Evolutionary conservation across 1,139 yeast species (phyloP), one percentile per base, ranked within the genome.

Genomic region (Scheffersomyces illinoinensis): DNA sequence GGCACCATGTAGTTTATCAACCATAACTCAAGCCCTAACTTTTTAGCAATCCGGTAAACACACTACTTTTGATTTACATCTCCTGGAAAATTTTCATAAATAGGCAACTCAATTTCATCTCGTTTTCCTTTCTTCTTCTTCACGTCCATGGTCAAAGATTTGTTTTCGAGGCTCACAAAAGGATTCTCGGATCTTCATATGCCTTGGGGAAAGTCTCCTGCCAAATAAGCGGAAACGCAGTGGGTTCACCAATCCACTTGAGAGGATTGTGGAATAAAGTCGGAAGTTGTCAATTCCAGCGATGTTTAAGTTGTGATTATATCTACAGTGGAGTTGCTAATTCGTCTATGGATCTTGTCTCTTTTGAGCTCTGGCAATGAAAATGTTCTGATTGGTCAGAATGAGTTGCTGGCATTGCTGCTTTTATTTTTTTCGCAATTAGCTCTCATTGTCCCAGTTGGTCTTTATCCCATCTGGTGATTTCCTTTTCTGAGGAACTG

Each of bases 171-270:
- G 93, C 90, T 76, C 78, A 77, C 93, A 81, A 66, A 86, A 82
- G 81, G 86, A 76, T 62, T 59, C 58, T 53, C 53, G 33, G 61
- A 58, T 58, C 72, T 66, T 51, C 59, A 58, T 63, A 73, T 73
- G 92, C 93, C 89, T 89, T 85, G 95, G 96, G 96, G 95, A 90
- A 90, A 90, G 96, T 90, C 96, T 89, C 95, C 96, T 89, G 93
- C 91, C 93, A 75, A 67, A 72, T 68, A 79, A 74, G 87, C 86
- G 88, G 88, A 84, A 85, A 85, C 88, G 87, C 76, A 75, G 72
- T 78, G 82, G 72, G 70, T 64, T 74, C 73, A 71, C 71, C 70
- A 65, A 68, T 70, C 69, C 77, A 74, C 71, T 77, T 70, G 68
- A 64, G 51, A 48, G 51, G 51, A 5, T 24, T 20, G 51, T 20